Conservation (phyloP, 441 rosid genomes). For the Pelargonium fulgidum region DNA sequence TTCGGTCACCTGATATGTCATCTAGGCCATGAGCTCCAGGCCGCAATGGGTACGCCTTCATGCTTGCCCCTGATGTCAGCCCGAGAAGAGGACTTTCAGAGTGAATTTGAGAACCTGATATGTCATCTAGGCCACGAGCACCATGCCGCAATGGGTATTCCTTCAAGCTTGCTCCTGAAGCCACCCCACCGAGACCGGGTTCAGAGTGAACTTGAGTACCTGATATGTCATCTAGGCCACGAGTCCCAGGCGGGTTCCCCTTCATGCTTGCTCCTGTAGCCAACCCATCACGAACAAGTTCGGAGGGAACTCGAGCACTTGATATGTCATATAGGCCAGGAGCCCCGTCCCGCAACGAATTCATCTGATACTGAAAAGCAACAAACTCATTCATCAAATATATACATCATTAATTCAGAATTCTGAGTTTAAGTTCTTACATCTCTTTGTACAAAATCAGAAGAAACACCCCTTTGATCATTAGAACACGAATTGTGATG, state of each 20-base stretch:
- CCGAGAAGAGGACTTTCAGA: slow-evolving; percentile 24
- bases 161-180: slow-evolving; percentile 24
- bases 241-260: background rate
- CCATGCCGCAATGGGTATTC: slow-evolving; percentile 19
- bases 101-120: background rate
- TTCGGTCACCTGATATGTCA: background rate
- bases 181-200: slow-evolving; percentile 23
- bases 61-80: slow-evolving; percentile 23
- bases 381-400: background rate
- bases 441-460: slow-evolving; percentile 30
- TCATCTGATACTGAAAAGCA: slow-evolving; percentile 24
- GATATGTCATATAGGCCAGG: slow-evolving; percentile 24
- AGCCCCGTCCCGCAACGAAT: slow-evolving; percentile 19
- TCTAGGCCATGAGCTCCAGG: background rate
- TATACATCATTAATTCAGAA: background rate
- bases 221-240: background rate
- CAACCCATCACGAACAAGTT: background rate
- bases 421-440: slow-evolving; percentile 26
- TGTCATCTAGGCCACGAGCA: no score
- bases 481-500: slow-evolving; percentile 16
- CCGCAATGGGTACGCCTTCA: slow-evolving; percentile 22
- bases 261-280: background rate
- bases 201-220: slow-evolving; percentile 24
- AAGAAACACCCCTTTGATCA: slow-evolving; percentile 23
- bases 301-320: background rate